phyloP scores from a whole-genome alignment of 768 basidiomycete species.

The Lactarius hengduanensis region DNA sequence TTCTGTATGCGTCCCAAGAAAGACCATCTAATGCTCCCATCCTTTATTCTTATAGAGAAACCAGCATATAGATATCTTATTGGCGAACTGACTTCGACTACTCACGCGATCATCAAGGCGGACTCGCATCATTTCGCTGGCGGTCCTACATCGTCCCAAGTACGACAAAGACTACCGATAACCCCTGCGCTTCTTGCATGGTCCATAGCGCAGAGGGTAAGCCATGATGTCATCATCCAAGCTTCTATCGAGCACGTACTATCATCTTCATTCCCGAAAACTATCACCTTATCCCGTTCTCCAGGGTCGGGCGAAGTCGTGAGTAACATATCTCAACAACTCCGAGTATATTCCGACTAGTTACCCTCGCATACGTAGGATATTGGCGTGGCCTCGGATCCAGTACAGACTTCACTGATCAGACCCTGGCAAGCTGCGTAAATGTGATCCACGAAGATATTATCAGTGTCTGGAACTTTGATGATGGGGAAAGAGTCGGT shows the following conservation, averaged over 20 bases:
- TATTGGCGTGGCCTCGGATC: slow-evolving; percentile 21
- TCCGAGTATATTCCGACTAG: background rate
- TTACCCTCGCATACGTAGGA: background rate
- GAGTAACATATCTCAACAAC: background rate
- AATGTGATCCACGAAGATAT: slow-evolving; percentile 10
- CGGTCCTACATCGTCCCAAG: background rate
- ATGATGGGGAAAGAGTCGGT: background rate
- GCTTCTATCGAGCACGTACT: slow-evolving; percentile 13
- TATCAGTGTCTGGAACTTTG: slow-evolving; percentile 3
- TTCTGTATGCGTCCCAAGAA: background rate
- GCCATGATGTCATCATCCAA: background rate
- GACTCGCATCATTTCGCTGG: background rate
- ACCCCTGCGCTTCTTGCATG: slow-evolving; percentile 10
- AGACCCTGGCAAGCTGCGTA: background rate
- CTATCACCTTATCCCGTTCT: background rate
- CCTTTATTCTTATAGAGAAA: background rate
- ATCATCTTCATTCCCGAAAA: background rate
- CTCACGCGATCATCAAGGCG: background rate
- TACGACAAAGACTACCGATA: background rate
- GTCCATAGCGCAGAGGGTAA: slow-evolving; percentile 17
- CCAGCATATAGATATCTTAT: background rate
- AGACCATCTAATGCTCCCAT: background rate
- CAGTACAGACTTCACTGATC: background rate
- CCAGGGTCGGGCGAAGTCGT: slow-evolving; percentile 16
- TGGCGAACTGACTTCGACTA: background rate